phyloP scores from a whole-genome alignment of 2,329 filamentous ascomycete species.

The Graphilbum ipis-grandicollis region DNA sequence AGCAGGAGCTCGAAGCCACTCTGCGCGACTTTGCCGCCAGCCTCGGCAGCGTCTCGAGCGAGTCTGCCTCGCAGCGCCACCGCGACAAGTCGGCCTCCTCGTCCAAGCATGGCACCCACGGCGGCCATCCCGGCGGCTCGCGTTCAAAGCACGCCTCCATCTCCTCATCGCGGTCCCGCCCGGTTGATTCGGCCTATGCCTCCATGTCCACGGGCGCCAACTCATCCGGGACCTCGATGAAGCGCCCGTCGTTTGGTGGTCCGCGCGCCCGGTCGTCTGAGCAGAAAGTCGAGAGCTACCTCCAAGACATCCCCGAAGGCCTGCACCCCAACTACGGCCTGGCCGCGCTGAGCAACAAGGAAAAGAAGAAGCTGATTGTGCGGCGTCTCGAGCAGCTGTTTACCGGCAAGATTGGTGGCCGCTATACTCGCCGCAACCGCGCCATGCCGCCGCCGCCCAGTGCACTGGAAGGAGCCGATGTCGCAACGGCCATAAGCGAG shows the following conservation, averaged over 20 bases:
- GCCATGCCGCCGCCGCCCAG: conserved; percentile 3
- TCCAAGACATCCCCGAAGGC: conserved; percentile 55
- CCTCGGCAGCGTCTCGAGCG: conserved; percentile 31
- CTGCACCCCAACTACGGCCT: conserved; percentile 40
- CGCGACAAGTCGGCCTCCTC: conserved; percentile 20
- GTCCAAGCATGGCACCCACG: conserved; percentile 11
- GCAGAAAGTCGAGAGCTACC: conserved; percentile 49
- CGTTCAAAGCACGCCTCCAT: conserved; percentile 34
- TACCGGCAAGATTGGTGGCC: conserved; percentile 44
- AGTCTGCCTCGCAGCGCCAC: conserved; percentile 21
- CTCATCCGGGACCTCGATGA: conserved; percentile 22
- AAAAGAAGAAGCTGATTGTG: conserved; percentile 63
- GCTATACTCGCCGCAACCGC: conserved; percentile 16
- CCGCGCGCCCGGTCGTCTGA: conserved; percentile 26
- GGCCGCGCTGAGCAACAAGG: conserved; percentile 45
- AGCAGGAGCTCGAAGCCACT: conserved; percentile 57
- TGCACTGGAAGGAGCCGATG: not conserved
- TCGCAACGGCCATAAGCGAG: too few species aligned
- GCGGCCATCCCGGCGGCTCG: conserved; percentile 20
- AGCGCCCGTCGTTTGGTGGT: conserved; percentile 17
- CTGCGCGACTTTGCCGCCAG: conserved; percentile 53
- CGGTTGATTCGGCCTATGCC: conserved; percentile 46
- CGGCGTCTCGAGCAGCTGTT: conserved; percentile 65
- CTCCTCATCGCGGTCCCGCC: conserved; percentile 34
- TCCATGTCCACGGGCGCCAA: conserved; percentile 43